Evolutionary conservation across 768 basidiomycete species (phyloP).

Genomic region (Phlebiopsis gigantea): DNA sequence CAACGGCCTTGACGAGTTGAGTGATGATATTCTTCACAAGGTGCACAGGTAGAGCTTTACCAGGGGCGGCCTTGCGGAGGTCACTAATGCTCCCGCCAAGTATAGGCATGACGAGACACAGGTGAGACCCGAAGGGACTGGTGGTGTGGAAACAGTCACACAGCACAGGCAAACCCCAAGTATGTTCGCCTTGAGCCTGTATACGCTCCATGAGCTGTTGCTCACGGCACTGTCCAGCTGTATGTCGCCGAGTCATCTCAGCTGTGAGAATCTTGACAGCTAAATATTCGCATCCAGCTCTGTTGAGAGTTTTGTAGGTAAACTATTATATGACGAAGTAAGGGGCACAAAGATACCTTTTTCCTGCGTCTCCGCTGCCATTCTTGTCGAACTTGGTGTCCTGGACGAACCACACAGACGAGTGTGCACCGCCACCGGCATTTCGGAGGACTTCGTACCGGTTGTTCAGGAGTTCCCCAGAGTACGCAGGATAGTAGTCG

Average conservation of each 20-base stretch:
- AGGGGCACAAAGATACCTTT: constrained; percentile 2
- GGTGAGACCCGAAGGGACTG: constrained; percentile 16
- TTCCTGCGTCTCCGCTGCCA: not conserved
- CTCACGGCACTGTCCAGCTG: constrained; percentile 9
- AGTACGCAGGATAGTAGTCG: not conserved
- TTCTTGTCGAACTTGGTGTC: not conserved
- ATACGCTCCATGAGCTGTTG: constrained; percentile 18
- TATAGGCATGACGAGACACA: constrained; percentile 20
- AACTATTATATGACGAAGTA: not conserved
- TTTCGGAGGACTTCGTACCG: constrained; percentile 10
- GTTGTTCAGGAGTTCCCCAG: not conserved
- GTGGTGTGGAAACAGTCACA: constrained; percentile 15
- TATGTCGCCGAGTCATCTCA: constrained; percentile 14
- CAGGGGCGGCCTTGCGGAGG: constrained; percentile 18
- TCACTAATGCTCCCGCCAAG: constrained; percentile 18
- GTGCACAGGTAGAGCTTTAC: constrained; percentile 14
- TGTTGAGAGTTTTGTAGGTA: not conserved
- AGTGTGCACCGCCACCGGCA: constrained; percentile 9
- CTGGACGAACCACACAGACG: constrained; percentile 5
- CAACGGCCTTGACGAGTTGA: constrained; percentile 13
- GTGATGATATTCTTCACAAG: constrained; percentile 16
- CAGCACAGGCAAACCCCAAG: constrained; percentile 16
- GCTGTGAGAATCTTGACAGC: constrained; percentile 22
- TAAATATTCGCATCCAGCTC: constrained; percentile 14
- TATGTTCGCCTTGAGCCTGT: not conserved